These are phyloP conservation scores for Pterocarpus santalinus DNA, from an alignment of 306 rosid species.

Conservation along the genomic window DNA sequence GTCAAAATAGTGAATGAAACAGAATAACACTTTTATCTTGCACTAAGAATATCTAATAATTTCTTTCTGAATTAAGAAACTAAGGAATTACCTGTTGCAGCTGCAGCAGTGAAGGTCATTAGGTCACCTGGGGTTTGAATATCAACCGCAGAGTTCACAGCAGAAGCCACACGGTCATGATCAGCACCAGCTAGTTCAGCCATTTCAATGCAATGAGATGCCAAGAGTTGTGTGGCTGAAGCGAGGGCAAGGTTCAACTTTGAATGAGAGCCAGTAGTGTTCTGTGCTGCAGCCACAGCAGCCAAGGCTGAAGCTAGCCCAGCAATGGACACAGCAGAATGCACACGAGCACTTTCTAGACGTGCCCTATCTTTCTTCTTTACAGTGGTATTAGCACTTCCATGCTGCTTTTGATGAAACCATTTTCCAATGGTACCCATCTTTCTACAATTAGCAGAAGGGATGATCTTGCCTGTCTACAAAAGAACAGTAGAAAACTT, in stretches of 20 bases:
- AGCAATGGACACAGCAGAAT: conserved; percentile 84
- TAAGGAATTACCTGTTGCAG: conserved; percentile 76
- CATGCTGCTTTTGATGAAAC: conserved; percentile 76
- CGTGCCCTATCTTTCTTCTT: conserved; percentile 80
- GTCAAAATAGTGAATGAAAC: too few species aligned
- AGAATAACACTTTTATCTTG: too few species aligned
- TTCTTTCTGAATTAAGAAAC: background rate
- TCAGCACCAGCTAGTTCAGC: conserved; percentile 82
- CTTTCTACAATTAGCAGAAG: conserved; percentile 52
- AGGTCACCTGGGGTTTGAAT: conserved; percentile 82
- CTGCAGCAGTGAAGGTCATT: conserved; percentile 86
- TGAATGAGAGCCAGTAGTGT: conserved; percentile 54
- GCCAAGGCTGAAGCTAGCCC: conserved; percentile 91
- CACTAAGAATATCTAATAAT: too few species aligned
- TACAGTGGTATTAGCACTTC: conserved; percentile 26
- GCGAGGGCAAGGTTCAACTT: conserved; percentile 73
- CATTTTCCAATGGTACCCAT: conserved; percentile 72
- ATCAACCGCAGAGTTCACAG: conserved; percentile 73
- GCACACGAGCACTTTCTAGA: conserved; percentile 68
- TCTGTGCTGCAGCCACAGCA: conserved; percentile 66
- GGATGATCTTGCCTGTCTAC: conserved; percentile 61
- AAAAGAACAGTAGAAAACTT: conserved; percentile 33
- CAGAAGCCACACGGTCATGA: conserved; percentile 60
- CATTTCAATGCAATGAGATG: conserved; percentile 85
- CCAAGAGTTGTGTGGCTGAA: conserved; percentile 83